Percentiles rank a stretch among this genome's conserved stretches.
phyloP scores from a whole-genome alignment of 306 rosid genomes.

The Casuarina equisetifolia region DNA sequence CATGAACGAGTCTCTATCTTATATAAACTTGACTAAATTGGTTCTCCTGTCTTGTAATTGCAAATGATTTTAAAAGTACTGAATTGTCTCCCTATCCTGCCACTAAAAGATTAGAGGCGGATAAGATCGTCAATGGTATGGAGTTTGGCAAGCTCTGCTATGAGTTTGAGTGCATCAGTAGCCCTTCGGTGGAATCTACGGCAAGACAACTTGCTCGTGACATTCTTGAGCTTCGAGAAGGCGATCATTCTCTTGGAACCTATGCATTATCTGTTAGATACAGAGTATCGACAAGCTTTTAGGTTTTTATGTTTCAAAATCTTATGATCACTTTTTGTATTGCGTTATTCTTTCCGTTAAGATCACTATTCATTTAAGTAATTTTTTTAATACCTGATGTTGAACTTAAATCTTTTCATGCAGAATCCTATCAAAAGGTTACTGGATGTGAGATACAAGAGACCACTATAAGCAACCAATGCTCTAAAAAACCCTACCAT shows the following conservation, averaged over 20 bases:
- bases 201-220: conserved; percentile 91
- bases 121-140: conserved; percentile 74
- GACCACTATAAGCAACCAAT: conserved; percentile 62
- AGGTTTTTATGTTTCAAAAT: not conserved
- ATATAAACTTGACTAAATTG: not conserved
- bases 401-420: not conserved
- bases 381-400: not conserved
- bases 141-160: conserved; percentile 92
- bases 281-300: conserved; percentile 43
- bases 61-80: conserved; percentile 52
- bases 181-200: conserved; percentile 87
- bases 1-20: not conserved
- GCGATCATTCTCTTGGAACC: conserved; percentile 74
- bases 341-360: not conserved
- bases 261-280: conserved; percentile 71
- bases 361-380: not conserved
- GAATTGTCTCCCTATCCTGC: conserved; percentile 43
- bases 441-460: conserved; percentile 77
- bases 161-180: conserved; percentile 95
- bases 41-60: conserved; percentile 43
- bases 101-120: conserved; percentile 52
- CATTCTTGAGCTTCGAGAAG: conserved; percentile 77
- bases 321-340: not conserved
- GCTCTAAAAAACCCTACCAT: conserved; percentile 67
- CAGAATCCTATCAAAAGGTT: conserved; percentile 89